Base-by-base conservation (phyloP, 441 rosid species). In the Capsella rubella region DNA sequence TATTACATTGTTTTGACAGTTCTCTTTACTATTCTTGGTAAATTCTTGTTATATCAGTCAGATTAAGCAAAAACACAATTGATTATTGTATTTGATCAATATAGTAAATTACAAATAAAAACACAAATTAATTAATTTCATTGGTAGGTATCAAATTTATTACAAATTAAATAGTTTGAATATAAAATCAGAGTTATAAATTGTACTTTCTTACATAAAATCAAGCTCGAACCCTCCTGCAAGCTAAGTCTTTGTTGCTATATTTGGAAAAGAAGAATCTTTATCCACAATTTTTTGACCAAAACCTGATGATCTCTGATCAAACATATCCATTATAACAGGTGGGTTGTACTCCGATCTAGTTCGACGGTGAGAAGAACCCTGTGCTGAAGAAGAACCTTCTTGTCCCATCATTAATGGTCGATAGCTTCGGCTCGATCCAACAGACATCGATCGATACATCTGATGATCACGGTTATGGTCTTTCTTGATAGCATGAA, bases 361-460 rank as follows among this genome's bases (percentile, higher is more conserved):
- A 50, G 87, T 79, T 66, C 88, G 79, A 58, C 84, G 78, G 47
- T 85, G 92, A 75, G 84, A 83, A 3, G 88, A 86, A 59, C 87
- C 84, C 1, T 66, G 78, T 1, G 73, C 2, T 7, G 74, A 64
- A 5, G 81, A 83, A 50, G 67, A 71, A 32, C 16, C 51, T 49
- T 77, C 80, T 64, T 72, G 67, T 79, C 81, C 82, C 54, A 76
- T 82, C 1, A 68, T 52, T 15, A 87, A 58, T 68, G 86, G 76
- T 74, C 84, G 86, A 83, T 87, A 84, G 82, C 95, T 81, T 16
- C 77, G 82, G 80, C 74, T 78, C 1, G 95, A 87, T 34, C 86
- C 88, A 3, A 15, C 72, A 15, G 89, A 84, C 11, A 80, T 47
- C n/a, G 83, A 84, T 72, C 83, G 64, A 66, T 71, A 57, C 71